Evolutionary conservation across 2,329 filamentous ascomycete species (phyloP).

Genomic region (Amesomyces nigricolor): DNA sequence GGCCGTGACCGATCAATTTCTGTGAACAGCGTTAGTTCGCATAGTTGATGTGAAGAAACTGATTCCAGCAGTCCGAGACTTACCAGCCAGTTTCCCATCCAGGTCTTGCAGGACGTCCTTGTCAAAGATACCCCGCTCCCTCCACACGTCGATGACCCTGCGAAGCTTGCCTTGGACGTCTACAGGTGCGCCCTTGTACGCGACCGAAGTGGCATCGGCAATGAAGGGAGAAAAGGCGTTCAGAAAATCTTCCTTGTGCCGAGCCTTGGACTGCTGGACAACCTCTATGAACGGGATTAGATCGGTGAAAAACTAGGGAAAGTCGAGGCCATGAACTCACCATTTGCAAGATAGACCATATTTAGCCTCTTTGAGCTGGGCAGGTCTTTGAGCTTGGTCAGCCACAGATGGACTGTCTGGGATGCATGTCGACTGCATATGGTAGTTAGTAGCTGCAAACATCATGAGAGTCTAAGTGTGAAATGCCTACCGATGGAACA

Average conservation of each 20-base stretch:
- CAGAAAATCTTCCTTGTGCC: conserved; percentile 88
- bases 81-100: conserved; percentile 74
- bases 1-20: conserved; percentile 59
- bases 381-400: conserved; percentile 82
- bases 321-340: conserved; percentile 43
- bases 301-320: conserved; percentile 3
- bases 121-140: conserved; percentile 79
- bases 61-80: conserved; percentile 22
- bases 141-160: conserved; percentile 92
- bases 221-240: conserved; percentile 87
- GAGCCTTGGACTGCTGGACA: conserved; percentile 89
- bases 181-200: conserved; percentile 80
- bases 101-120: conserved; percentile 71
- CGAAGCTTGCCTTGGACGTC: conserved; percentile 85
- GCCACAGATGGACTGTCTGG: conserved; percentile 85
- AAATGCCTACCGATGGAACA: conserved; percentile 81
- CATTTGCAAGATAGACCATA: conserved; percentile 91
- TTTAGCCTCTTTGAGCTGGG: conserved; percentile 80
- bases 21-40: conserved; percentile 30
- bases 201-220: conserved; percentile 80
- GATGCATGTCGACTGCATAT: conserved; percentile 75
- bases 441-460: conserved; percentile 28
- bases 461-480: neutral
- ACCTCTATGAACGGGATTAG: conserved; percentile 58
- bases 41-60: neutral